Evolutionary conservation across 2,329 filamentous ascomycete species (phyloP).

Genomic region (Gremmenia infestans): DNA sequence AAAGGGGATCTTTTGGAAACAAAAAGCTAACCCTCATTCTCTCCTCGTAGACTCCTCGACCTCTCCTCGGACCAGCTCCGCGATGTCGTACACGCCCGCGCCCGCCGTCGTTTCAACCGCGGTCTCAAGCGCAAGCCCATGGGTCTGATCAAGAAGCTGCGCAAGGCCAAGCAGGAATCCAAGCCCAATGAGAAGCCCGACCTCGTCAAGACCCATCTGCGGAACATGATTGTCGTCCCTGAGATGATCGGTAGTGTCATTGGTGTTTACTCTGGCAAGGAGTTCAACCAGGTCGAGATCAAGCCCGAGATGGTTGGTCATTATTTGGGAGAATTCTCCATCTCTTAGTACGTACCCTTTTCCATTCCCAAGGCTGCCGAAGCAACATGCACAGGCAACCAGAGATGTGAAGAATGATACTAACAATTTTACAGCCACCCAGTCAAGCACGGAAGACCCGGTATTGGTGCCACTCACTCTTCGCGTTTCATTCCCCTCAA

Average conservation of each 20-base stretch:
- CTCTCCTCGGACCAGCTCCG: slow-evolving; percentile 97
- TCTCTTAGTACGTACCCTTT: slow-evolving; percentile 84
- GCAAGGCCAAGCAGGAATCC: slow-evolving; percentile 98
- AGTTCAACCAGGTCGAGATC: slow-evolving; percentile 99
- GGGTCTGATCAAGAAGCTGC: slow-evolving; percentile 99
- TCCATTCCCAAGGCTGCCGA: not conserved
- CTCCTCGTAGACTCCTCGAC: slow-evolving; percentile 77
- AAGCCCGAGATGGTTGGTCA: slow-evolving; percentile 99
- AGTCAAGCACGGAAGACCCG: slow-evolving; percentile 99
- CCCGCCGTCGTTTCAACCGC: slow-evolving; percentile 98
- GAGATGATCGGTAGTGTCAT: slow-evolving; percentile 99
- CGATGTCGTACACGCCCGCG: slow-evolving; percentile 98
- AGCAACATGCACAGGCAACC: too few relatives aligned
- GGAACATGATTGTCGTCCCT: slow-evolving; percentile 99
- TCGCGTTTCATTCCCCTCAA: slow-evolving; percentile 99
- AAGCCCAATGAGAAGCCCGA: slow-evolving; percentile 99
- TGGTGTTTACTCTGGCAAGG: slow-evolving; percentile 99
- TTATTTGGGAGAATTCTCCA: slow-evolving; percentile 99
- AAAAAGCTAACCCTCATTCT: slow-evolving; percentile 32
- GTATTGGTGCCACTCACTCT: slow-evolving; percentile 99
- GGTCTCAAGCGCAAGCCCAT: slow-evolving; percentile 99
- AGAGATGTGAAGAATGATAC: slow-evolving; percentile 24
- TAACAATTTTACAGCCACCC: slow-evolving; percentile 73
- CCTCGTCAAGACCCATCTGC: slow-evolving; percentile 97
- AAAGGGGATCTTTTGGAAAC: slow-evolving; percentile 27